phyloP scores from a whole-genome alignment of 1,139 yeast species.

The Debaryomyces fabryi region DNA sequence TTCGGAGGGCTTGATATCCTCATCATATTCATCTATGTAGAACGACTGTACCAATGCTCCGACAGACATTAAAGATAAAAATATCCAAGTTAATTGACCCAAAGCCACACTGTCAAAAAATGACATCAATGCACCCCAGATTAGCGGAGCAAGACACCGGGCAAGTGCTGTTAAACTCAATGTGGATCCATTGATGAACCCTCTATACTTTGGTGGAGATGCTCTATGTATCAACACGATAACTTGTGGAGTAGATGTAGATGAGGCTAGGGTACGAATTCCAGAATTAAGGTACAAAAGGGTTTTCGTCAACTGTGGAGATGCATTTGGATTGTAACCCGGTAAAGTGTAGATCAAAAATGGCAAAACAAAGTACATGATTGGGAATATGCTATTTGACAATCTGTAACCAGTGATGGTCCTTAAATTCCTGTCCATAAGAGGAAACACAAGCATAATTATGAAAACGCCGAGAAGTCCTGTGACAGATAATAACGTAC shows the following conservation, averaged over 20 bases:
- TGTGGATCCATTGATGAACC: conserved; percentile 53
- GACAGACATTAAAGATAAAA: conserved; percentile 39
- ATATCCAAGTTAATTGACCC: conserved; percentile 57
- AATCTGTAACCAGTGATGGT: conserved; percentile 48
- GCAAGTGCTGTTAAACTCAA: conserved; percentile 56
- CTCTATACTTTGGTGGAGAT: conserved; percentile 50
- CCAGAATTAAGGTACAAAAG: conserved; percentile 32
- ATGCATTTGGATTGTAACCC: conserved; percentile 28
- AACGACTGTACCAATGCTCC: conserved; percentile 35
- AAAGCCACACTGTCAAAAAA: conserved; percentile 43
- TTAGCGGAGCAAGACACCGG: conserved; percentile 58
- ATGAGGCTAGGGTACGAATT: conserved; percentile 30
- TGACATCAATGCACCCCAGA: conserved; percentile 61
- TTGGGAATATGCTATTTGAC: conserved; percentile 46
- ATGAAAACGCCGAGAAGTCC: conserved; percentile 59
- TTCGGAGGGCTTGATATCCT: conserved; percentile 11
- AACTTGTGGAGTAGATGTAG: conserved; percentile 45
- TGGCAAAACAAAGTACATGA: conserved; percentile 53
- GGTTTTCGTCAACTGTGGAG: conserved; percentile 26
- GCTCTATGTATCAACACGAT: conserved; percentile 51
- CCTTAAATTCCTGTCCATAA: conserved; percentile 51
- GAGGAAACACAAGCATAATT: conserved; percentile 56
- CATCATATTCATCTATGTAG: conserved; percentile 38
- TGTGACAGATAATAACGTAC: conserved; percentile 55
- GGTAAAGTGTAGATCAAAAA: conserved; percentile 47